Base-by-base conservation (phyloP, 768 basidiomycete genomes). In the Cubamyces sp. region DNA sequence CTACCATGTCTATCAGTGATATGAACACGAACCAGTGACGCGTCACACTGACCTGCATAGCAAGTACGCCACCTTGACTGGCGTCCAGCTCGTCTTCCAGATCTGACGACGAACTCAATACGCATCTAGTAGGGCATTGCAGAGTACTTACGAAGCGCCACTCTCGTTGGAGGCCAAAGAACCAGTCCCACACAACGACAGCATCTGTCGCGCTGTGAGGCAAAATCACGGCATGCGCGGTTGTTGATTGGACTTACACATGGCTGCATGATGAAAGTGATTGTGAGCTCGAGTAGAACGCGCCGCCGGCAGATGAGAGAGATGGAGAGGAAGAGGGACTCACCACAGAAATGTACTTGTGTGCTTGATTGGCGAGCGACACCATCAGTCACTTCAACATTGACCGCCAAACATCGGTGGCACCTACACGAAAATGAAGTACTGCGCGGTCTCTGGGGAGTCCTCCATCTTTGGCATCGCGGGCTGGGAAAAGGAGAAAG, bases 281-380 rank as follows among this genome's bases (percentile, higher is more conserved):
- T 18, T 19, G 48, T 49, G 26, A 60, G 57, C 41, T 30, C 26
- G 39, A 39, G 14, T 1, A n/a, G 26, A 11, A 34, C 34, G 34
- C 34, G 34, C 9, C 34, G 8, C 28, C 8, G n/a, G 18, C 34
- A 37, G 19, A 19, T 30, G 1, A 21, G 9, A 28, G 21, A 7
- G 15, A 46, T 28, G 40, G 26, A n/a, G 14, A 67, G 74, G 68
- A 60, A 30, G 26, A 18, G n/a, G 14, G 67, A 84, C 89, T 77
- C 74, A 92, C 91, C 88, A 79, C 90, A 92, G 75, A 92, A 92
- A 79, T 91, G 90, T 73, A 91, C 83, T 77, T 92, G 90, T 40
- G 82, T 81, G 54, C 81, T 82, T 55, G 26, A 54, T 21, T 4
- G 18, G 25, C 15, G 30, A 11, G 28, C 8, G 40, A 28, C n/a